Evolutionary conservation across 148 eudicot species (phyloP), one percentile per base, ranked within the genome.

Genomic region (Beta vulgaris): DNA sequence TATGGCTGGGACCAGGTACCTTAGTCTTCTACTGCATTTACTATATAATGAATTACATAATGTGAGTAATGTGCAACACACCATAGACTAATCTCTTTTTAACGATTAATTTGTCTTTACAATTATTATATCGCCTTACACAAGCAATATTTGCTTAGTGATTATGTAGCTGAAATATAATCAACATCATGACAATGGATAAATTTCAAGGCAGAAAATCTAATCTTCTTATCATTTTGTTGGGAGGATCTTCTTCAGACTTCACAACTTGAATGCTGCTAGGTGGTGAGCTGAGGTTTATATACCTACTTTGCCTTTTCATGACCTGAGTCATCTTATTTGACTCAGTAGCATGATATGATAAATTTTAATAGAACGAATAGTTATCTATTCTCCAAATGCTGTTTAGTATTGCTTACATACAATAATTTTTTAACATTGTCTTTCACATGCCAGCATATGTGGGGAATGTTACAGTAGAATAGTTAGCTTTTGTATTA

Each of bases 1-100:
- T 88, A 93, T 73, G 97, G 98, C 15, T 93, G 98, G 98, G 92
- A 91, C 78, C 83, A 86, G 97, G 96, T 93, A 85, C 51, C 44
- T 29, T 46, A 43, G 51, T 53, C 69, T 28, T 19, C 43, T 11
- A 39, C 0, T 55, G 28, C 43, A 36, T 51, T 51, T 34, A 13
- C 31, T 39, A 49, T 39, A 15, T 25, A 36, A 23, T 12, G 1
- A 66, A 25, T 37, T 66, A 7, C 67, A 34, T 59, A 34, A 18
- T 19, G 40, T 35, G 67, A 34, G 23, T 4, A 10, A 57, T 62
- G 67, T 32, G 67, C 39, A 3, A 31, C 18, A 7, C 39, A 11
- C 15, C 66, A 10, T 12, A 4, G 40, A 13, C 34, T 15, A 61
- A 0, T 64, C 15, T 65, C 42, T 10, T 65, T 28, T 9, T 23